Conservation (phyloP, 495 filamentous ascomycete species). For the Jackrogersella multiformis region DNA sequence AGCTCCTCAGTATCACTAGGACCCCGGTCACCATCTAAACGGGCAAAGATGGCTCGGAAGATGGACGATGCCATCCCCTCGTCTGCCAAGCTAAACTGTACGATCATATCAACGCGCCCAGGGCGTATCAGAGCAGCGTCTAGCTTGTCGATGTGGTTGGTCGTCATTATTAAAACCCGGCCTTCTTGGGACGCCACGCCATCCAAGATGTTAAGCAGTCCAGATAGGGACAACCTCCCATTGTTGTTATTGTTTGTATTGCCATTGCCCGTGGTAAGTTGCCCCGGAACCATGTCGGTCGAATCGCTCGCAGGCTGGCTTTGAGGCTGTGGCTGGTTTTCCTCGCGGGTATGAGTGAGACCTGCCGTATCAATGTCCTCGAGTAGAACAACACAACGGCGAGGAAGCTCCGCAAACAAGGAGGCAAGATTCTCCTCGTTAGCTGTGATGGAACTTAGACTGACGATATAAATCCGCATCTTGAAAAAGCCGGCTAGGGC, state of each 20-base stretch:
- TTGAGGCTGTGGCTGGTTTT: constrained; percentile 13
- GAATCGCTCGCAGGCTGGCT: constrained; percentile 2
- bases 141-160: constrained; percentile 79
- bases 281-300: constrained; percentile 44
- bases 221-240: constrained; percentile 74
- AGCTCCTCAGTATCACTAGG: constrained; percentile 16
- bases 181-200: constrained; percentile 82
- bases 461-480: constrained; percentile 75
- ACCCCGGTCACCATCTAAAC: constrained; percentile 54
- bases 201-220: constrained; percentile 80
- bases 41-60: constrained; percentile 59
- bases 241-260: constrained; percentile 21
- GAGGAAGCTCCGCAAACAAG: constrained; percentile 74
- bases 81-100: constrained; percentile 68
- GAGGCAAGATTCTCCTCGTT: constrained; percentile 75
- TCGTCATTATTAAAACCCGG: constrained; percentile 84
- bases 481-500: constrained; percentile 77
- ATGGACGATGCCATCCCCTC: constrained; percentile 55
- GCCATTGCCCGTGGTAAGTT: constrained; percentile 39
- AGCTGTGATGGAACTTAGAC: constrained; percentile 67
- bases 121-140: constrained; percentile 80
- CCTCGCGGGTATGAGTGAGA: constrained; percentile 68
- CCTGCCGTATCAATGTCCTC: constrained; percentile 79
- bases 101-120: constrained; percentile 78
- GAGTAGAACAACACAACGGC: constrained; percentile 74